Conservation (phyloP, 345 rosid species). For the Salix exigua region DNA sequence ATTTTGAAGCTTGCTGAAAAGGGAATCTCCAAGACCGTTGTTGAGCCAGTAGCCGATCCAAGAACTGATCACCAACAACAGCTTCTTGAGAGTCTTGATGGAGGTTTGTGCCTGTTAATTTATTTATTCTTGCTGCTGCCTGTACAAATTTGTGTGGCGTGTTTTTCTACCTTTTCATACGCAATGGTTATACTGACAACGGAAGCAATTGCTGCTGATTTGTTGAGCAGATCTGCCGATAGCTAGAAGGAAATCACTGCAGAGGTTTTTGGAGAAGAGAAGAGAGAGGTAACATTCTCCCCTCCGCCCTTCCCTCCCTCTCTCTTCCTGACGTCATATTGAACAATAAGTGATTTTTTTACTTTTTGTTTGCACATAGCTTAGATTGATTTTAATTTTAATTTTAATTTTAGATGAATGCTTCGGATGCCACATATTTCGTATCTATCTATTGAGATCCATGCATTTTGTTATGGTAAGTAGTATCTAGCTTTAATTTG, state of each 20-base stretch:
- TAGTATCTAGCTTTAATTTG: neutral
- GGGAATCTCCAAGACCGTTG: slow-evolving; percentile 27
- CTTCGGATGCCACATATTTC: neutral
- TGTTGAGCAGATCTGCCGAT: slow-evolving; percentile 60
- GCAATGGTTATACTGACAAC: too few relatives aligned
- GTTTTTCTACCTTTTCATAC: neutral
- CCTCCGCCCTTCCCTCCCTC: neutral
- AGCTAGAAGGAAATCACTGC: slow-evolving; percentile 64
- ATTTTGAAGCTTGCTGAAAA: slow-evolving; percentile 59
- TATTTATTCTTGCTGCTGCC: neutral
- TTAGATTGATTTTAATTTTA: neutral
- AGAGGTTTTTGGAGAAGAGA: slow-evolving; percentile 86
- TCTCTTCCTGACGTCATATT: neutral
- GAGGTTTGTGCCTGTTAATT: slow-evolving; percentile 39
- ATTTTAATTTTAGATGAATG: neutral
- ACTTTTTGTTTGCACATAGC: neutral
- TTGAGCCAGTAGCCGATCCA: slow-evolving; percentile 21
- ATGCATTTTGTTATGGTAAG: too few relatives aligned
- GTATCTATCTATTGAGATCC: neutral
- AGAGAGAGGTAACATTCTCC: slow-evolving; percentile 58
- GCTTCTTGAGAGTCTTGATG: slow-evolving; percentile 48
- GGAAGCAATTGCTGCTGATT: neutral
- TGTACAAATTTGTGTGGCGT: neutral
- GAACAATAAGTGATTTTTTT: neutral
- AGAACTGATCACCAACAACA: slow-evolving; percentile 30